These are phyloP conservation scores for Polyporus arcularius DNA, from an alignment of 768 basidiomycete genomes.

Conservation along the genomic window DNA sequence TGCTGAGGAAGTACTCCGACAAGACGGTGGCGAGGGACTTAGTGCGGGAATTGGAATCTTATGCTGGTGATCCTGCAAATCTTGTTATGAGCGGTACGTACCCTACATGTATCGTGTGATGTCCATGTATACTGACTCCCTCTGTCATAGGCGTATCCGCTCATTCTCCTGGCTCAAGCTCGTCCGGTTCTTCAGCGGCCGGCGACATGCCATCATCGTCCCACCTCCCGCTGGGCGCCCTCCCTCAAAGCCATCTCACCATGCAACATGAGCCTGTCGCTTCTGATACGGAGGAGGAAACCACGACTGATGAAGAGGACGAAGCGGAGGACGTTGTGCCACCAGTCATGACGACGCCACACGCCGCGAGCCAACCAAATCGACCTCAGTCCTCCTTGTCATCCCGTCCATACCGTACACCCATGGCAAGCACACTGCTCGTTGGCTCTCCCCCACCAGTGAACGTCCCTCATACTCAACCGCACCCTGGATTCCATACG, in stretches of 20 bases:
- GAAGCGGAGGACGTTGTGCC: conserved; percentile 54
- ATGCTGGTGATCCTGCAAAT: conserved; percentile 65
- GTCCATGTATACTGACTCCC: neutral
- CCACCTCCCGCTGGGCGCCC: conserved; percentile 16
- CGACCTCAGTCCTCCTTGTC: conserved; percentile 81
- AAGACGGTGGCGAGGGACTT: conserved; percentile 76
- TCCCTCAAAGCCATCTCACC: conserved; percentile 16
- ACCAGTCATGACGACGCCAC: conserved; percentile 24
- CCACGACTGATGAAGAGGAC: conserved; percentile 40
- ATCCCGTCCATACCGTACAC: conserved; percentile 77
- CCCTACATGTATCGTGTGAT: neutral
- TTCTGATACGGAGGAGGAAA: conserved; percentile 23
- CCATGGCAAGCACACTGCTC: conserved; percentile 58
- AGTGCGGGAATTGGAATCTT: conserved; percentile 77
- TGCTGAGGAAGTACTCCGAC: conserved; percentile 80
- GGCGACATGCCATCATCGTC: conserved; percentile 33
- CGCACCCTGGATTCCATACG: conserved; percentile 68
- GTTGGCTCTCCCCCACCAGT: conserved; percentile 42
- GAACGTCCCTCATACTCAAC: conserved; percentile 65
- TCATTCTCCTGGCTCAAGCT: conserved; percentile 57
- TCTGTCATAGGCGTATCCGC: conserved; percentile 38
- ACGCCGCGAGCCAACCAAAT: conserved; percentile 40
- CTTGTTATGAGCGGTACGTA: conserved; percentile 65
- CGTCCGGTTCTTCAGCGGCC: conserved; percentile 65
- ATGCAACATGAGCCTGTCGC: conserved; percentile 4